Evolutionary conservation across 208 protist species (phyloP), one percentile per base, ranked within the genome.

Genomic region (Trypanosomatidae sp.): DNA sequence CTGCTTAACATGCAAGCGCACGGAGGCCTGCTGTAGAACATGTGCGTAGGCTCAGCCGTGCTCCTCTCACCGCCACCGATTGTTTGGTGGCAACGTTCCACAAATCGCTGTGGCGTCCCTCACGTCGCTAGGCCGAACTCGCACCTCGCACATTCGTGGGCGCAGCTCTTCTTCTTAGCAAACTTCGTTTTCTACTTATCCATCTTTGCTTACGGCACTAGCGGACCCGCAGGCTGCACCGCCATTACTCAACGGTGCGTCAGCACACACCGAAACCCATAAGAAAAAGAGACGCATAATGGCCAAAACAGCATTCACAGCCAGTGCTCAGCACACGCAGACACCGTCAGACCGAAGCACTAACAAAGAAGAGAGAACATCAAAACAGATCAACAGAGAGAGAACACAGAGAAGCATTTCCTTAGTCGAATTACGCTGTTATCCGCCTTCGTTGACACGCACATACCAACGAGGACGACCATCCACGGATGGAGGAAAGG

Each of bases 391-490:
- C 36, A 39, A 53, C n/a, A 41, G 56, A 58, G 62, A 67, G 59
- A 67, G 19, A 15, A 46, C 39, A 39, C 13, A 62, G 56, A 72
- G 33, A 39, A 28, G 5, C 33, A 25, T 44, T 56, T 50, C 22
- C 25, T 46, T 49, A 59, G 44, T 58, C 58, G 55, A 60, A 59
- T 36, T 39, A 66, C 5, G 46, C 49, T 58, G 59, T 74, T 74
- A 74, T 66, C 33, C 39, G 19, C 60, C 39, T 47, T 39, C 33
- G 60, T 39, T 49, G 15, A 43, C 47, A 47, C 49, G 44, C 33
- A 56, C 15, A 55, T 19, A 58, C 59, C 17, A 22, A 47, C 41
- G 6, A 36, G 17, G 7, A 43, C 25, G 7, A 66, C 55, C 17
- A 46, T 19, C 60, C 60, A 22, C 39, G 7, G 33, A 43, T 19